These are phyloP conservation scores for Alternaria panax DNA, from an alignment of 2,329 filamentous ascomycete species.

Conservation along the genomic window DNA sequence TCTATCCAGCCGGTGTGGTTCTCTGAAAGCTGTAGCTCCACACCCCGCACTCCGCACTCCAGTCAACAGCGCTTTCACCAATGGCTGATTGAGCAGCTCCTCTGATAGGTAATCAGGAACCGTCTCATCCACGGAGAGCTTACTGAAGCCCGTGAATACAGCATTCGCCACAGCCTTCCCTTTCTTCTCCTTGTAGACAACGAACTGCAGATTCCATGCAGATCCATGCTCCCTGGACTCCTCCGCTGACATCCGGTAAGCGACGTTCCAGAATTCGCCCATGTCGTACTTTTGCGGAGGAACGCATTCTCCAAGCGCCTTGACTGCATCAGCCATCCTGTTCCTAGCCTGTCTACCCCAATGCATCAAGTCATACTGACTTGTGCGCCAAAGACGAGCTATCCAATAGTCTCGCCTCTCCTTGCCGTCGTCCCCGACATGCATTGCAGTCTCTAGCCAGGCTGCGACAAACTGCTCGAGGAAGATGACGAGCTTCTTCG, in stretches of 20 bases:
- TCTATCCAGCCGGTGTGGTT: background rate
- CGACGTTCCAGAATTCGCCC: slow-evolving; percentile 1
- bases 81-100: slow-evolving; percentile 1
- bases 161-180: background rate
- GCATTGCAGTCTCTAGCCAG: slow-evolving; percentile 7
- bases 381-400: background rate
- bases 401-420: background rate
- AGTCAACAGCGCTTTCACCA: background rate
- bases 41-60: background rate
- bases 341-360: background rate
- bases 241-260: background rate
- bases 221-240: background rate
- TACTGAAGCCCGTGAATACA: background rate
- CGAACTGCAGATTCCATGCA: slow-evolving; percentile 10
- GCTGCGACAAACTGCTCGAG: slow-evolving; percentile 2
- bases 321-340: background rate
- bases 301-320: background rate
- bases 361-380: slow-evolving; percentile 4
- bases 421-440: background rate
- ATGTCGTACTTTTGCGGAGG: background rate
- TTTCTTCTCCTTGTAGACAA: slow-evolving; percentile 3
- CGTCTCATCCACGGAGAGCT: background rate
- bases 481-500: background rate
- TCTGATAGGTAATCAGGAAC: background rate
- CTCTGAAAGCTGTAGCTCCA: background rate